A percentile compares a stretch with the other conserved stretches of the same genome.
Evolutionary conservation across 176 grass and related monocot species (phyloP).

Genomic region (Eragrostis nindensis): DNA sequence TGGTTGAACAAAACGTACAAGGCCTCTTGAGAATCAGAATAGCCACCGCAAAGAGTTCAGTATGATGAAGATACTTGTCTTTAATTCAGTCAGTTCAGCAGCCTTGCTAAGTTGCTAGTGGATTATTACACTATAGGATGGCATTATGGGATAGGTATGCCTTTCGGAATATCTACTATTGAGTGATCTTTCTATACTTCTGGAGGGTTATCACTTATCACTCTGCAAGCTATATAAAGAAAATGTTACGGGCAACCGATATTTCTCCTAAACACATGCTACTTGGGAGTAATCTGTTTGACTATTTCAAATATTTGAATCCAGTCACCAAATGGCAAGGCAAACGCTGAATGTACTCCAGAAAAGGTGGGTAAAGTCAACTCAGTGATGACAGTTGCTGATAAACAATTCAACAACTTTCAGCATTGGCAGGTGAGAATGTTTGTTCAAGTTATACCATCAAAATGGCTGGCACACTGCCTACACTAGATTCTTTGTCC

Average conservation of each 20-base stretch:
- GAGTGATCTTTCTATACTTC: not conserved
- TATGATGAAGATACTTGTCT: not conserved
- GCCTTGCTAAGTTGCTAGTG: not conserved
- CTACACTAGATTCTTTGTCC: not conserved
- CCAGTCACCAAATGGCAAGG: not conserved
- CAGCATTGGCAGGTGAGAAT: not conserved
- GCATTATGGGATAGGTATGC: not conserved
- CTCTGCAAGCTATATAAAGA: not conserved
- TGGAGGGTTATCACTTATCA: no score
- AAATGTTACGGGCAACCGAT: not conserved
- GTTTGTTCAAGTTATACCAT: not conserved
- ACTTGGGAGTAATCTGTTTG: not conserved
- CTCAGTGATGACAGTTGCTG: not conserved
- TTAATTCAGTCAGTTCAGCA: not conserved
- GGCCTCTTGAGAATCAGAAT: not conserved
- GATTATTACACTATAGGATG: not conserved
- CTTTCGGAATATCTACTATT: not conserved
- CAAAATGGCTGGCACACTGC: not conserved
- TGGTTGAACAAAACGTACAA: not conserved
- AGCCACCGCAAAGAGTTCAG: no score
- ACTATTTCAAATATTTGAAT: not conserved
- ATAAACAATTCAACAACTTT: no score
- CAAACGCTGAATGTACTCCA: not conserved
- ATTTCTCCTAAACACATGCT: not conserved
- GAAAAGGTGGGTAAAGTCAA: slow-evolving; percentile 13